Percentiles rank a stretch among this genome's conserved stretches.
These are phyloP conservation scores for Podaxis mareebaensis DNA, from an alignment of 768 basidiomycete species.

Conservation along the genomic window DNA sequence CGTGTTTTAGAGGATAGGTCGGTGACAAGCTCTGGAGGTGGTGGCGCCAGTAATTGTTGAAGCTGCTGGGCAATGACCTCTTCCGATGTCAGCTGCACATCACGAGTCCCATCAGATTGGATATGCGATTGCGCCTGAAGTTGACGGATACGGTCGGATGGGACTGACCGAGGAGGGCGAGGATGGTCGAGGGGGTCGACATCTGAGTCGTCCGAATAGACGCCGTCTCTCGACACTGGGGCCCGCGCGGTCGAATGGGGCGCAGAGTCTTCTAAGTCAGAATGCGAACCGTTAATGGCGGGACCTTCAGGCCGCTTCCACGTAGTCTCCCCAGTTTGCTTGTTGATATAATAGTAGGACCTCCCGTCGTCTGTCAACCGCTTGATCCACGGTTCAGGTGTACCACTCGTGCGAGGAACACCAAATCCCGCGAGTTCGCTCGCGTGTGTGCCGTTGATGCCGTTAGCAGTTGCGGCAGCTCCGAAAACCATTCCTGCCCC, in stretches of 20 bases:
- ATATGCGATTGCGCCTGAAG: conserved; percentile 17
- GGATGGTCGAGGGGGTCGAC: conserved; percentile 51
- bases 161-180: conserved; percentile 28
- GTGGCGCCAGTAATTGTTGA: conserved; percentile 58
- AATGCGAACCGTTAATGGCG: conserved; percentile 19
- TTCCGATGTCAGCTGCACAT: conserved; percentile 58
- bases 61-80: conserved; percentile 68
- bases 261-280: conserved; percentile 26
- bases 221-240: conserved; percentile 43
- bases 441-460: conserved; percentile 7
- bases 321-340: conserved; percentile 60
- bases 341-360: conserved; percentile 81
- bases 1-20: conserved; percentile 62
- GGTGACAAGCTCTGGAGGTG: conserved; percentile 57
- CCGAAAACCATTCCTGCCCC: conserved; percentile 53
- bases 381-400: conserved; percentile 82
- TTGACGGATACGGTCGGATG: conserved; percentile 20
- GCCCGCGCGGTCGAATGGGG: conserved; percentile 32
- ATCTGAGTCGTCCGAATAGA: conserved; percentile 81
- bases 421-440: conserved; percentile 10
- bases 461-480: conserved; percentile 30
- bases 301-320: conserved; percentile 65
- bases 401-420: conserved; percentile 30
- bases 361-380: conserved; percentile 81
- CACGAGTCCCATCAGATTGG: conserved; percentile 23